Base-by-base conservation (phyloP, 352 stramenopile species). In the Phytophthora pluvialis region DNA sequence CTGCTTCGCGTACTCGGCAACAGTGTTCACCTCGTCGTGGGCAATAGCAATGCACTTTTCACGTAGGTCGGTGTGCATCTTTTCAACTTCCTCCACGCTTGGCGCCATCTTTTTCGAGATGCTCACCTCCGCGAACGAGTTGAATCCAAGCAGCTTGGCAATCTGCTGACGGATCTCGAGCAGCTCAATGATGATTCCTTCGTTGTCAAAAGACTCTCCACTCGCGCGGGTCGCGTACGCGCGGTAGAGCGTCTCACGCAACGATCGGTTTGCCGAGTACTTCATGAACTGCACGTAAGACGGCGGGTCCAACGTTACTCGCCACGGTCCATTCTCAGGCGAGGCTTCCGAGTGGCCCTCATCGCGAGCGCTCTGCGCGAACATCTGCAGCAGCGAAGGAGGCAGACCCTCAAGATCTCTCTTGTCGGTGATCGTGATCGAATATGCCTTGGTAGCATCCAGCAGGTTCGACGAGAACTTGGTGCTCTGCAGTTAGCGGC, bases 391-490 rank as follows among this genome's bases (percentile, higher is more conserved):
- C 26, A 98, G 79, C 43, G 92, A 98, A n/a, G 88, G 70, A 5
- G 97, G 97, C 9, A 99, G 81, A 1, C 94, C 96, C 40, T 95
- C 79, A 9, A 99, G 51, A 44, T 98, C 84, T 1, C 64, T 59
- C 32, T 89, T 81, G 62, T 98, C 84, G 0, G 85, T 92, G 10
- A 99, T 74, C 13, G 82, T 81, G 16, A 99, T 74, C 32, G 87
- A 87, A 69, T 97, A 99, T 12, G 83, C 83, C 76, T 99, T 99
- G 25, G 97, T 99, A 1, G 93, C 90, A 72, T 99, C 97, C 35
- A 99, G 83, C 33, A 99, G 78, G 75, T 99, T 99, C 66, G 98
- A 99, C 36, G 83, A 92, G 57, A 99, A 99, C 47, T 95, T 97
- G 35, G 91, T 99, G 32, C 83, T 96, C 86, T 94, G 40, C 11